Evolutionary conservation across 2,329 filamentous ascomycete genomes (phyloP).

Genomic region (Fusarium tuaranense): DNA sequence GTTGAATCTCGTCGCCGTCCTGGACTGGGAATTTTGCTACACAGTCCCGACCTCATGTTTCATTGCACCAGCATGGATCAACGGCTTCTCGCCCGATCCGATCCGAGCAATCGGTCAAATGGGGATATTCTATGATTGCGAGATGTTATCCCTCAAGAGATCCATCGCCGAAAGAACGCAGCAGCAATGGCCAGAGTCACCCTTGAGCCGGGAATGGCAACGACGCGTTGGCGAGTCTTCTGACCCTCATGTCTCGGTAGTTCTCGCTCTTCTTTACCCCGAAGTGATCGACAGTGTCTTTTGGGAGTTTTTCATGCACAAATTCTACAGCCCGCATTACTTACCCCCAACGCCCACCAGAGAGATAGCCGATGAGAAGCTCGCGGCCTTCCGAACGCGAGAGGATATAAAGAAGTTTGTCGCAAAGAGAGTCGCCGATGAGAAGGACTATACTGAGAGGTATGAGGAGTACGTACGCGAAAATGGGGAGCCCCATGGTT

Average conservation of each 20-base stretch:
- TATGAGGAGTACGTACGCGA: not conserved
- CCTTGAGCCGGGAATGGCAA: not conserved
- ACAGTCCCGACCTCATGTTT: not conserved
- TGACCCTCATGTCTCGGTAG: not conserved
- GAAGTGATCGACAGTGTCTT: not conserved
- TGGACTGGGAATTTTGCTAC: not conserved
- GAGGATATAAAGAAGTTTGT: not conserved
- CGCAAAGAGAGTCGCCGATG: not conserved
- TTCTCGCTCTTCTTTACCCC: conserved; percentile 1
- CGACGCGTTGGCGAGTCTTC: not conserved
- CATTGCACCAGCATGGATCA: not conserved
- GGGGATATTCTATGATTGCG: not conserved
- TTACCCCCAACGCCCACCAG: not conserved
- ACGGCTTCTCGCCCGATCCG: not conserved
- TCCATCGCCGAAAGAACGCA: not conserved
- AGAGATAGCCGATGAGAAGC: not conserved
- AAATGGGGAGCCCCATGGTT: not conserved
- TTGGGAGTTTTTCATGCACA: not conserved
- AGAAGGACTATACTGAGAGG: not conserved
- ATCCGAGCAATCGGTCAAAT: not conserved
- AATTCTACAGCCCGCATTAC: not conserved
- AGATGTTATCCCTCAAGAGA: not conserved
- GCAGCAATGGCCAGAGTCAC: not conserved
- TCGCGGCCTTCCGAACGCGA: not conserved
- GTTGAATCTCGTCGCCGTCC: not conserved